Evolutionary conservation across 75 land plant genomes (phyloP), one percentile per base, ranked within the genome.

Genomic region (Adiantum capillusveneris): DNA sequence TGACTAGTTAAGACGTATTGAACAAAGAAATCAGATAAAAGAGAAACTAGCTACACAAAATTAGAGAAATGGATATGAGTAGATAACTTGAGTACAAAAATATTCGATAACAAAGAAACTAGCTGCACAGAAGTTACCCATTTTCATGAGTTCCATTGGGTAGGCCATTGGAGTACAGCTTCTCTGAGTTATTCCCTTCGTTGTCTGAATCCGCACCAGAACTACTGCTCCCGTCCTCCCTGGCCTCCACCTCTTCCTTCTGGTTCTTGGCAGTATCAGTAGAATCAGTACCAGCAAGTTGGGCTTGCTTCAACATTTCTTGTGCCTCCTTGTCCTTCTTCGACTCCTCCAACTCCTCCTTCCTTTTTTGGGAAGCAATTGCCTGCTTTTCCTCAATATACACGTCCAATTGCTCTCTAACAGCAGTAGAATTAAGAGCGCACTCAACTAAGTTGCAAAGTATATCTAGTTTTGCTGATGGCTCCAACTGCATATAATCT

Each of bases 321-420:
- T 76, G 66, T 31, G 67, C 73, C 71, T 87, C 85, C 67, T 73
- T 84, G 59, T 65, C 75, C 59, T 67, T 75, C 69, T 70, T 79
- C 37, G 60, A 67, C 59, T 79, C 85, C 46, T 87, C 91, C 48
- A 81, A 37, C 7, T 75, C 81, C 54, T 76, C 79, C 27, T 61
- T 96, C 34, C 98, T 79, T 64, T 78, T 85, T 44, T 58, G 62
- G 24, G 90, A 78, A 50, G 77, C 75, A 61, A 86, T 60, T 29
- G 57, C 81, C 31, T 81, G 84, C 25, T 68, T 66, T 29, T 81
- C 79, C 46, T 81, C 85, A 68, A 89, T 77, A 62, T 69, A 64
- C 42, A 75, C 81, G 69, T 89, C 93, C 43, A 93, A 62, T 59
- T 77, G 81, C 27, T 71, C 78, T 65, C 83, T 80, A 26, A 93